Evolutionary conservation across 768 basidiomycete genomes (phyloP).

Genomic region (Kwoniella europaea): DNA sequence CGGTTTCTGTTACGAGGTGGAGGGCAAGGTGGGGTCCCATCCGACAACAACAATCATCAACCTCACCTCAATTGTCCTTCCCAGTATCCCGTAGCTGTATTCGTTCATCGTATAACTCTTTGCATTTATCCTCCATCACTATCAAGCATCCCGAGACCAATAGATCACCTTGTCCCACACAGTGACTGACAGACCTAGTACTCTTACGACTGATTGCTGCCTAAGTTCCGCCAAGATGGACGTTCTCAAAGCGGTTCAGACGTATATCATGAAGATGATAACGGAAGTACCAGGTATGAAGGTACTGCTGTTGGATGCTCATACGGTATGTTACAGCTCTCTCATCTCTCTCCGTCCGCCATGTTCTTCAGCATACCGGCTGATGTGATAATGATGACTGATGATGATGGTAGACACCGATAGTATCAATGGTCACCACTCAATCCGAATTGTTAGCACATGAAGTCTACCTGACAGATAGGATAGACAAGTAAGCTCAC

Average conservation of each 20-base stretch:
- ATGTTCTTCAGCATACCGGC: no score
- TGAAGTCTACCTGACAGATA: constrained; percentile 96
- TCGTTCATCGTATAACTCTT: background rate
- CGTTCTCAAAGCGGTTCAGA: constrained; percentile 91
- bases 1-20: background rate
- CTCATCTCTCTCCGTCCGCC: background rate
- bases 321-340: constrained; percentile 70
- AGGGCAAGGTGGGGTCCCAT: constrained; percentile 3
- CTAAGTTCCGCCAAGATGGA: constrained; percentile 68
- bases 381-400: no score
- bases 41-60: background rate
- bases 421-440: constrained; percentile 90
- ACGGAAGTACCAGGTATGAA: constrained; percentile 88
- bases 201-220: no score
- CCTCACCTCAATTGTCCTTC: no score
- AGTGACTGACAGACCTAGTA: no score
- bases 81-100: background rate
- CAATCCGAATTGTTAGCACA: constrained; percentile 91
- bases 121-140: background rate
- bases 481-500: constrained; percentile 79
- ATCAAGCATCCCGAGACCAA: no score
- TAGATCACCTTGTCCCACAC: no score
- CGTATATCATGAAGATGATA: constrained; percentile 87
- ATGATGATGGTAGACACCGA: constrained; percentile 69
- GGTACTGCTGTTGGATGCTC: constrained; percentile 88